Evolutionary conservation across 345 rosid genomes (phyloP), one percentile per base, ranked within the genome.

Genomic region (Rhizophora mangle): DNA sequence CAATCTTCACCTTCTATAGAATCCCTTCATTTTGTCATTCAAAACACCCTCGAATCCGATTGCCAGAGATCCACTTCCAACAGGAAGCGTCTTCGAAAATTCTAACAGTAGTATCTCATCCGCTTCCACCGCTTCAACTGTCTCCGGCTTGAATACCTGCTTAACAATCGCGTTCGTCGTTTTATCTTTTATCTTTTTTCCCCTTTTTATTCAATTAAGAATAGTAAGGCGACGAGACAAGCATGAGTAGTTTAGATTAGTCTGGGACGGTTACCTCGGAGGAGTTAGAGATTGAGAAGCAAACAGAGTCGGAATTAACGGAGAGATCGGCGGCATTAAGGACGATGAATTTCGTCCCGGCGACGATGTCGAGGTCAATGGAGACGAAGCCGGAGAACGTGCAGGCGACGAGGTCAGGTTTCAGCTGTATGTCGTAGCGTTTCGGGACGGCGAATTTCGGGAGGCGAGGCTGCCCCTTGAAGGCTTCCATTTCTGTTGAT

Each of bases 271-370:
- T 47, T 65, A 93, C 96, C 93, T 89, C 72, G 36, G 91, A 80
- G 57, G 94, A 77, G 52, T 62, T 22, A 37, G 3, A 52, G 73
- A 68, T 52, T 32, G 89, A 55, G 79, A 87, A 90, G 71, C 85
- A 80, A 37, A 92, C 86, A 46, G 88, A 77, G 16, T 72, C 78
- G n/a, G 72, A 22, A 61, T 70, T 47, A 83, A 95, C 60, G 56
- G 87, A 60, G 68, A 95, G 89, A n/a, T 95, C 97, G 65, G 96
- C 96, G 4, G 96, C 96, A 79, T 95, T 95, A 37, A 95, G 92
- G 80, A 95, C 97, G 74, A 95, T 78, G 88, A 81, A 90, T 53
- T 76, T 73, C 69, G 97, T 92, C 43, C 51, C 72, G 10, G 79
- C 72, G 65, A 88, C 84, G 65, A 95, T 65, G 63, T 87, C 89